Conservation (phyloP, 371 early-diverging fungal species). For the Apophysomyces sp. region DNA sequence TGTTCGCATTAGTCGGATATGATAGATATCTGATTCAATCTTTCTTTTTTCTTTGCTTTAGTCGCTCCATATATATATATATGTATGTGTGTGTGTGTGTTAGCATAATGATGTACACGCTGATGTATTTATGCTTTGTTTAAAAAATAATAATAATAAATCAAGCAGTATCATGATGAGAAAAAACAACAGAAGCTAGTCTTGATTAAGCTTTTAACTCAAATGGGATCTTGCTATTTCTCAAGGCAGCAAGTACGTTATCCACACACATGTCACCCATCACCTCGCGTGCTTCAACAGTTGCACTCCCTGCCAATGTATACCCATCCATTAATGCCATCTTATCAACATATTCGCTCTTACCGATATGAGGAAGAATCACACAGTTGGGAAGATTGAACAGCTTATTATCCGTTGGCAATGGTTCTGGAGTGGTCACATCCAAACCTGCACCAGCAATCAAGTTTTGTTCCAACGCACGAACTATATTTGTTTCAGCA, state of each 20-base stretch:
- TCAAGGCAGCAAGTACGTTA: slow-evolving; percentile 22
- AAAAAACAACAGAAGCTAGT: no score
- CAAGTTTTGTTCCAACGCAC: slow-evolving; percentile 62
- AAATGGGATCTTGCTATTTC: slow-evolving; percentile 15
- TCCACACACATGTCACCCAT: slow-evolving; percentile 63
- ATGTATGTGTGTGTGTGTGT: no score
- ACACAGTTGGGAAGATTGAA: slow-evolving; percentile 63
- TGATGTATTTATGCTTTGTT: no score
- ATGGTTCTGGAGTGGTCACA: slow-evolving; percentile 88
- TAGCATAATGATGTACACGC: no score
- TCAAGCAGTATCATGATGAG: background rate
- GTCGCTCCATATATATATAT: no score
- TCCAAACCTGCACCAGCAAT: slow-evolving; percentile 81
- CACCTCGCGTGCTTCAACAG: slow-evolving; percentile 76
- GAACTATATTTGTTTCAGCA: slow-evolving; percentile 21
- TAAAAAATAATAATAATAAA: no score
- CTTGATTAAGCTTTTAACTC: slow-evolving; percentile 5
- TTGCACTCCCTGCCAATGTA: slow-evolving; percentile 64
- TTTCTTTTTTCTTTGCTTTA: no score
- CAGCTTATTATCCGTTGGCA: slow-evolving; percentile 62
- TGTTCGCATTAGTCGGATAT: no score
- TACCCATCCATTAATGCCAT: background rate
- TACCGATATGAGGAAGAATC: slow-evolving; percentile 72
- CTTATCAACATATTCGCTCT: slow-evolving; percentile 21
- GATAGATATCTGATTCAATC: no score